Evolutionary conservation across 331 rosid genomes (phyloP), one percentile per base, ranked within the genome.

Genomic region (Prunus yedoensis): DNA sequence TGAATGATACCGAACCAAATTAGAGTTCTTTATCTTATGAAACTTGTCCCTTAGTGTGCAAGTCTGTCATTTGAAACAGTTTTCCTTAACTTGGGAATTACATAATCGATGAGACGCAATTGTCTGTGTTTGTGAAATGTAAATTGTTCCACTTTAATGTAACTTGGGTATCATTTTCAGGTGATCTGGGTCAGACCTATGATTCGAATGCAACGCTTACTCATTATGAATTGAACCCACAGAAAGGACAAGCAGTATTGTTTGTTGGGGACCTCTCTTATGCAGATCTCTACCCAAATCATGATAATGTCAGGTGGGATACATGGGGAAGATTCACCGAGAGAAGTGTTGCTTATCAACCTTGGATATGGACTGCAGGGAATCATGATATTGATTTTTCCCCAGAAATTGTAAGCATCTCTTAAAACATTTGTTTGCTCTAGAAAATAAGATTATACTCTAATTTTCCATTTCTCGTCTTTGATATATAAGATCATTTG

Each of bases 331-430:
- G 97, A 66, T 85, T 91, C 53, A 51, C 62, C 0, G 97, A 91
- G 82, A 84, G 97, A 79, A 81, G 84, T 76, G 84, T 65, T 77
- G 96, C 93, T 14, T 87, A 86, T 82, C 97, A 91, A 67, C 89
- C 90, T 45, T 91, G 96, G 96, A 89, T 89, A 62, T 87, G 87
- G 87, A 84, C 87, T 0, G 74, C 83, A 20, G 85, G 91, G 66
- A 84, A 87, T 60, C 91, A 87, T 69, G 89, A 82, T 73, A 23
- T 87, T 58, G 85, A 82, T 72, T 84, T 68, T 54, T 77, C 23
- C 38, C 88, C 85, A 2, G 82, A 87, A 41, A 63, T 82, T 32
- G 87, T 87, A 58, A 82, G 82, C 54, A 11, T 71, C 72, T 25
- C 59, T 53, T 1, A 4, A 13, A 27, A 71, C 17, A 38, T 70